Evolutionary conservation across 2,329 filamentous ascomycete species (phyloP).

Genomic region (Arthroderma sp.): DNA sequence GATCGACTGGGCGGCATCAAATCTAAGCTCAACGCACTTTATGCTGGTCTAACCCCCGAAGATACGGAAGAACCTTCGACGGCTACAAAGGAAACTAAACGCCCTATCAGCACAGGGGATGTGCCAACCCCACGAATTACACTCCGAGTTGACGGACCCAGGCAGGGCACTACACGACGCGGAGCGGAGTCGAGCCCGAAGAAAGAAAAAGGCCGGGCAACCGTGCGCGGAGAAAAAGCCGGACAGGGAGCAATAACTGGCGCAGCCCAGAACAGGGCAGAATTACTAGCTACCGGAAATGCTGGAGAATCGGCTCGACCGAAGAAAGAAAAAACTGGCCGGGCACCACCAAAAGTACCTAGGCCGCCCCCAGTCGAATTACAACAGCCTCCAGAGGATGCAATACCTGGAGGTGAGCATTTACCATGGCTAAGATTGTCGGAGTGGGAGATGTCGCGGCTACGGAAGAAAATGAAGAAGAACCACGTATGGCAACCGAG

Average conservation of each 20-base stretch:
- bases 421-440: slow-evolving; percentile 52
- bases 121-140: slow-evolving; percentile 28
- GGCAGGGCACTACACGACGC: slow-evolving; percentile 7
- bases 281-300: no score
- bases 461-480: slow-evolving; percentile 58
- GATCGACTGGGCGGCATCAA: slow-evolving; percentile 46
- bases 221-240: background rate
- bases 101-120: slow-evolving; percentile 28
- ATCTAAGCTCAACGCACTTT: slow-evolving; percentile 46
- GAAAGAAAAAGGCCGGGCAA: background rate
- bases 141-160: slow-evolving; percentile 25
- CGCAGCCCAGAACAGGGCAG: no score
- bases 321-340: slow-evolving; percentile 7
- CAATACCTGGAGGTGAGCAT: slow-evolving; percentile 46
- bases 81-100: slow-evolving; percentile 29
- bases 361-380: slow-evolving; percentile 41
- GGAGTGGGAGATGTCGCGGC: slow-evolving; percentile 53
- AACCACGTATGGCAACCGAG: slow-evolving; percentile 57
- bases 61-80: slow-evolving; percentile 13
- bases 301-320: background rate
- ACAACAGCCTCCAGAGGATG: slow-evolving; percentile 47
- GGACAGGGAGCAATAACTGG: no score
- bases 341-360: slow-evolving; percentile 2
- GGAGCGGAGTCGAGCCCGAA: background rate
- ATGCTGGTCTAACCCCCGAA: slow-evolving; percentile 32